Evolutionary conservation across 2,329 filamentous ascomycete species (phyloP).

Genomic region (Ceratocystis papillata): DNA sequence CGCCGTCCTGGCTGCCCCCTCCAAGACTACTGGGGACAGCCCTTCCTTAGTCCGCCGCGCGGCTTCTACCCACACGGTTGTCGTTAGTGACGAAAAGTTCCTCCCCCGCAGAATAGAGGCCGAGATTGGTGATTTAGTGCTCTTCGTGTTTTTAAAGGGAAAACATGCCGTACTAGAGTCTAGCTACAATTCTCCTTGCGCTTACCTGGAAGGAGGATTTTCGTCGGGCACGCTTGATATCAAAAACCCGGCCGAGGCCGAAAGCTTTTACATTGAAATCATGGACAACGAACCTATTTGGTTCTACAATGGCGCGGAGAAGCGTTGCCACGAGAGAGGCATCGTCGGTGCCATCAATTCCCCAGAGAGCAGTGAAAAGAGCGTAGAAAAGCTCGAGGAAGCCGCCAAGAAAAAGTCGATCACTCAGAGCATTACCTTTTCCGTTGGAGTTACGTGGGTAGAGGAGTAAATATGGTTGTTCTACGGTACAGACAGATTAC

Average conservation of each 20-base stretch:
- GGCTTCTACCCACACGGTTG: neutral
- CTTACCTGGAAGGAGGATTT: conserved; percentile 1
- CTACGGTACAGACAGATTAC: no score
- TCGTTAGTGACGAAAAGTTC: conserved; percentile 31
- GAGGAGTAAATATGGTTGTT: no score
- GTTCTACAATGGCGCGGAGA: conserved; percentile 1
- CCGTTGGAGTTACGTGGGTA: no score
- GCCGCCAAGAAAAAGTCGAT: neutral
- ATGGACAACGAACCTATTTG: neutral
- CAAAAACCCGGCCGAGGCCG: conserved; percentile 25
- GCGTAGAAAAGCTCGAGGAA: neutral
- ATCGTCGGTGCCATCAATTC: conserved; percentile 26
- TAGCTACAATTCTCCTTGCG: conserved; percentile 36
- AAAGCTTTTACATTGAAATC: conserved; percentile 31
- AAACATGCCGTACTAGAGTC: conserved; percentile 41
- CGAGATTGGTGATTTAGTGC: conserved; percentile 39
- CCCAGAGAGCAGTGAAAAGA: conserved; percentile 26
- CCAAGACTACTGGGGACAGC: neutral
- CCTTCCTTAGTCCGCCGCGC: neutral
- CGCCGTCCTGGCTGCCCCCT: neutral
- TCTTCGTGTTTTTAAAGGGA: conserved; percentile 44
- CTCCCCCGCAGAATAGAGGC: conserved; percentile 42
- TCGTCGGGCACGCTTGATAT: no score
- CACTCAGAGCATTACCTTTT: no score
- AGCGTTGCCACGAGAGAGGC: conserved; percentile 27